Conservation (phyloP, 306 rosid species). For the Fragaria ananassa region DNA sequence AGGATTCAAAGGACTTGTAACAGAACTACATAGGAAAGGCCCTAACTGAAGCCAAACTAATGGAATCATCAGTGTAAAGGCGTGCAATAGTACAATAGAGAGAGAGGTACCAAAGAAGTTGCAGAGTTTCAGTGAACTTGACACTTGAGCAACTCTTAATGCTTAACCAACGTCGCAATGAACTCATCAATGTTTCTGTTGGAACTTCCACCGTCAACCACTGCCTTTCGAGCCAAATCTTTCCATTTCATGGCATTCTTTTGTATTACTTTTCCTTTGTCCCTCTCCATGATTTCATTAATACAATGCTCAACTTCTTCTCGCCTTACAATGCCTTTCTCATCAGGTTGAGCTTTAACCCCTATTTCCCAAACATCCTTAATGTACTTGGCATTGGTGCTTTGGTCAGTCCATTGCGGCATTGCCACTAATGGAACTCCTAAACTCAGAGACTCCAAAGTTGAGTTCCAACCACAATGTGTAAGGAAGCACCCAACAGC, state of each 20-base stretch:
- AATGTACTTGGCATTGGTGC: conserved; percentile 3
- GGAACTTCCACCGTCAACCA: not conserved
- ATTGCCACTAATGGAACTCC: conserved; percentile 7
- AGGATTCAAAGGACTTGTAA: not conserved
- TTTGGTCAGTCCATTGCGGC: conserved; percentile 6
- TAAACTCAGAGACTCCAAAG: not conserved
- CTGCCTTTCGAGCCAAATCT: not conserved
- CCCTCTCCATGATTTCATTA: not conserved
- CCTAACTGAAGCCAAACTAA: not conserved
- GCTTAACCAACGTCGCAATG: not conserved
- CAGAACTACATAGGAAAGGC: not conserved
- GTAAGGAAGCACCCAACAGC: conserved; percentile 20
- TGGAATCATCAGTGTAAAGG: not conserved
- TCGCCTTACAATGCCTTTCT: not conserved
- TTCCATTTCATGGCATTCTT: not conserved
- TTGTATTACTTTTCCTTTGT: not conserved
- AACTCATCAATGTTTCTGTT: not conserved
- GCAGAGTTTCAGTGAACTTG: not conserved
- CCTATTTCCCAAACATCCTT: not conserved
- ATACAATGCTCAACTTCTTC: conserved; percentile 1
- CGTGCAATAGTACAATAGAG: not conserved
- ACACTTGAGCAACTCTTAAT: not conserved
- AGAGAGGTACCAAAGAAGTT: not conserved
- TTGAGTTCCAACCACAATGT: not conserved
- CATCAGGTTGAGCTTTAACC: not conserved